A percentile compares a stretch with the other conserved stretches of the same genome.
Conservation (phyloP, 345 rosid species). For the Gossypium turneri region DNA sequence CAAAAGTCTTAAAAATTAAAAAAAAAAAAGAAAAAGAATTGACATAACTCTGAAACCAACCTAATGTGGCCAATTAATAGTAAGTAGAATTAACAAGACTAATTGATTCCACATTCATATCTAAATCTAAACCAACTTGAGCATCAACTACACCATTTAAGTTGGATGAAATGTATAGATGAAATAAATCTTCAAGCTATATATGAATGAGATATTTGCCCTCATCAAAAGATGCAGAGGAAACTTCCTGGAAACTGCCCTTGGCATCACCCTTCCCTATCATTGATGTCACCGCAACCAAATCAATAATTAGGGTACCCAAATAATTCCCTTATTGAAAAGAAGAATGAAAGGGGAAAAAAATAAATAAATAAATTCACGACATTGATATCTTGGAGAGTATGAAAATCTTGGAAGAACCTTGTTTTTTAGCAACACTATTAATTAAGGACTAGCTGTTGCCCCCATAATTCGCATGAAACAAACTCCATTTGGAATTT, state of each 20-base stretch:
- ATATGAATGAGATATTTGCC: neutral
- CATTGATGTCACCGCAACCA: neutral
- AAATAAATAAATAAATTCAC: neutral
- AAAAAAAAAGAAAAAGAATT: too few species aligned
- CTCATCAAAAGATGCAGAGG: neutral
- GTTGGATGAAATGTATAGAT: neutral
- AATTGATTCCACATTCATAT: neutral
- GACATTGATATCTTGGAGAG: neutral
- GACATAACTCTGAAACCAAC: too few species aligned
- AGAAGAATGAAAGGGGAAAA: neutral
- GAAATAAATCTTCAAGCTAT: neutral
- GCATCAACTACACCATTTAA: neutral
- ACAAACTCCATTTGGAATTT: neutral
- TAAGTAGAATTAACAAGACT: too few species aligned
- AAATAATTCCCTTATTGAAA: neutral
- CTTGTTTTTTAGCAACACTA: neutral
- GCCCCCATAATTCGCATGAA: neutral
- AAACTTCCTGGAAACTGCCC: constrained; percentile 16
- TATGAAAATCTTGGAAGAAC: neutral
- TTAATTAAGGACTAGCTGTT: neutral
- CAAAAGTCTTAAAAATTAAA: too few species aligned
- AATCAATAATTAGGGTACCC: neutral
- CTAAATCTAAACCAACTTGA: neutral
- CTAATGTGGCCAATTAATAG: too few species aligned
- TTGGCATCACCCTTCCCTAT: neutral